A percentile compares a stretch with the other conserved stretches of the same genome.
Evolutionary conservation across 225 moss, liverwort and hornwort genomes (phyloP).

Genomic region (Antitrichia curtipendula): DNA sequence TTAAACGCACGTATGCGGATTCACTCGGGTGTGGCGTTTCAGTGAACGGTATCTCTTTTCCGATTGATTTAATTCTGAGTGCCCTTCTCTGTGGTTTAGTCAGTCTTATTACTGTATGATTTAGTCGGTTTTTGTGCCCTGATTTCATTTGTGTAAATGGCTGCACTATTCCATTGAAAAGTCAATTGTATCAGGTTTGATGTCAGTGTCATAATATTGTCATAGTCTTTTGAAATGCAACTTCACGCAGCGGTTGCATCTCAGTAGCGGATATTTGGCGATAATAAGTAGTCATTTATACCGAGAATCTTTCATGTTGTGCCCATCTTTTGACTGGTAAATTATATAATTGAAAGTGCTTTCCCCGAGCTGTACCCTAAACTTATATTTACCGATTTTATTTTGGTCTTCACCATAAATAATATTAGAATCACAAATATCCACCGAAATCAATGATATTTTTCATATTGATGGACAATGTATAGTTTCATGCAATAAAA

Average conservation of each 20-base stretch:
- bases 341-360: not conserved
- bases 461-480: too few species aligned
- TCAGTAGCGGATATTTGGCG: too few species aligned
- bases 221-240: not conserved
- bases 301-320: not conserved
- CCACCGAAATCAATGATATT: not conserved
- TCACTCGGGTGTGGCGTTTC: constrained; percentile 1
- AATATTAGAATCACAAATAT: not conserved
- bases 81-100: not conserved
- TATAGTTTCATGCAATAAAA: not conserved
- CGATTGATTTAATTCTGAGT: constrained; percentile 2
- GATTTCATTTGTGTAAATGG: not conserved
- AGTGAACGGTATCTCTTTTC: constrained; percentile 1
- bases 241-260: not conserved
- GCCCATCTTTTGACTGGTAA: not conserved
- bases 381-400: too few species aligned
- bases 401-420: not conserved
- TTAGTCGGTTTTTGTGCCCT: not conserved
- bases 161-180: not conserved
- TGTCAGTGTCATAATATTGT: not conserved
- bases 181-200: not conserved
- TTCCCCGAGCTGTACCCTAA: not conserved
- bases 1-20: constrained; percentile 14
- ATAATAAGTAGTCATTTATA: too few species aligned
- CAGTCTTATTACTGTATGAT: not conserved